Evolutionary conservation across 1,284 basidiomycete species (phyloP).

Genomic region (Austroboletus sp.): DNA sequence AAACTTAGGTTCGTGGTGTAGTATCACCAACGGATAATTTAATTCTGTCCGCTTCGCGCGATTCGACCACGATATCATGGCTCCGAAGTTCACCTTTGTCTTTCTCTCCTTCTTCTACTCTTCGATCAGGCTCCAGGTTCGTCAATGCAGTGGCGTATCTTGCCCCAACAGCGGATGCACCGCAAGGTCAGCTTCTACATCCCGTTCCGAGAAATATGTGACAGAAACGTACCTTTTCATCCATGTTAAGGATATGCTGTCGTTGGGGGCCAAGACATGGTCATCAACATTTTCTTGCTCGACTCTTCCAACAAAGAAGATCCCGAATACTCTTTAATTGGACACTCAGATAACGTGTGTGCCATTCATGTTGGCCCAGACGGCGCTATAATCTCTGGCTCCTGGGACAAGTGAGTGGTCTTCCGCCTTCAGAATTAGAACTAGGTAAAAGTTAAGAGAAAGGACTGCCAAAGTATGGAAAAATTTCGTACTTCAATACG

Average conservation of each 20-base stretch:
- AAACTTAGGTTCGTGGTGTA: constrained; percentile 65
- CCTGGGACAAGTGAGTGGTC: constrained; percentile 83
- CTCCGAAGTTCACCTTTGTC: constrained; percentile 44
- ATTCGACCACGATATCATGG: constrained; percentile 86
- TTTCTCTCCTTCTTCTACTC: constrained; percentile 50
- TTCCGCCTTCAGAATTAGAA: constrained; percentile 1
- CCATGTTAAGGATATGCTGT: constrained; percentile 64
- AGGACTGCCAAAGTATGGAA: constrained; percentile 95
- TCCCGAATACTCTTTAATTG: constrained; percentile 74
- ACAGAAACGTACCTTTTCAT: constrained; percentile 4
- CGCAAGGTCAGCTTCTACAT: constrained; percentile 49
- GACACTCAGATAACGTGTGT: constrained; percentile 90
- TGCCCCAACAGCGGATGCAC: constrained; percentile 57
- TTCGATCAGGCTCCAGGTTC: constrained; percentile 68
- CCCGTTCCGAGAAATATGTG: constrained; percentile 1
- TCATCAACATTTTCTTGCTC: constrained; percentile 75
- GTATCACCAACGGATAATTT: constrained; percentile 62
- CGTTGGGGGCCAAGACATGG: constrained; percentile 78
- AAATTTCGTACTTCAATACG: constrained; percentile 67
- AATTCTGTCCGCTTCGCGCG: constrained; percentile 83
- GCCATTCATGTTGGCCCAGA: constrained; percentile 65
- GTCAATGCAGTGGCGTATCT: constrained; percentile 79
- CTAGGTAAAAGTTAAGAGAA: constrained; percentile 7
- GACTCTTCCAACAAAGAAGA: constrained; percentile 52
- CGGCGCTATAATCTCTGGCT: constrained; percentile 85